Conservation (phyloP, 306 rosid species). For the Lotus japonicus region DNA sequence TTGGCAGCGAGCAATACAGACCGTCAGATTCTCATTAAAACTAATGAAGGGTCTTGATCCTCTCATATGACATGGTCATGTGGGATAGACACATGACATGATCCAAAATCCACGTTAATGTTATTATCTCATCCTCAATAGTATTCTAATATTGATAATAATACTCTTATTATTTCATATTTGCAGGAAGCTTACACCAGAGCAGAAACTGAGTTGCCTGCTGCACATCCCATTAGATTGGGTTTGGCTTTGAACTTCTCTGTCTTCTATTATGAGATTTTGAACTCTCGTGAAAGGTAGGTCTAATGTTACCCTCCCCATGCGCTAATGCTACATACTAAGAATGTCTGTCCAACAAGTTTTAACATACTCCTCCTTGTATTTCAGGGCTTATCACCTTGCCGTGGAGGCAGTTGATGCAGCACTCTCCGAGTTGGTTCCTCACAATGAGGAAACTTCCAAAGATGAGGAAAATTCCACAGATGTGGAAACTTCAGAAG, state of each 20-base stretch:
- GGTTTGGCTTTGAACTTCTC: constrained; percentile 69
- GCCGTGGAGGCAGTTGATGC: constrained; percentile 71
- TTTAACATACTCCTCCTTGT: background rate
- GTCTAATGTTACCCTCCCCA: too few species aligned
- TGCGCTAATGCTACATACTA: background rate
- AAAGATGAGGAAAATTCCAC: too few species aligned
- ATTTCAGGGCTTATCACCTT: constrained; percentile 55
- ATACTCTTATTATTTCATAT: too few species aligned
- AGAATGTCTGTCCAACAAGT: background rate
- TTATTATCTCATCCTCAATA: background rate
- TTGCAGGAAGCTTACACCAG: constrained; percentile 42
- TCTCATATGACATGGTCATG: too few species aligned
- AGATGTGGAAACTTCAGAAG: too few species aligned
- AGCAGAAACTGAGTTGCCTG: constrained; percentile 51
- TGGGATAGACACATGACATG: too few species aligned
- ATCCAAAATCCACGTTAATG: too few species aligned
- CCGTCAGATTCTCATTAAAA: too few species aligned
- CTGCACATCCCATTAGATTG: constrained; percentile 63
- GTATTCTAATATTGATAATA: too few species aligned
- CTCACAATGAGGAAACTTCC: constrained; percentile 59
- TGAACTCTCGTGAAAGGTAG: constrained; percentile 73
- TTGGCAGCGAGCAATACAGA: too few species aligned
- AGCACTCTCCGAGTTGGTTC: constrained; percentile 61
- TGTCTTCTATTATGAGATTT: constrained; percentile 69
- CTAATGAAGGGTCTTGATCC: too few species aligned